Conservation (phyloP, 495 filamentous ascomycete species). For the Usnea hakonensis region DNA sequence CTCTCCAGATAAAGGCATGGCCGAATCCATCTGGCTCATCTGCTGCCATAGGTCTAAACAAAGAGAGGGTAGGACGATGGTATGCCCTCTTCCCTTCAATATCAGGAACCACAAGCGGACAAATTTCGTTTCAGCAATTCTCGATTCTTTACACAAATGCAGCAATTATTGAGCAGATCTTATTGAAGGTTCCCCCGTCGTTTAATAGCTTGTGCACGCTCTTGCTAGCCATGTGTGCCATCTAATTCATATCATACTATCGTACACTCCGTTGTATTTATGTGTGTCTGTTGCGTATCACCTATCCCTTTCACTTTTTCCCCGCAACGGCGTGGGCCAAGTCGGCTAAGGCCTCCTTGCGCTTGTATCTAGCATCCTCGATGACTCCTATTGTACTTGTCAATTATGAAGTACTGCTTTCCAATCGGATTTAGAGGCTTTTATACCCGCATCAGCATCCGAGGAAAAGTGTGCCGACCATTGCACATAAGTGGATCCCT, state of each 20-base stretch:
- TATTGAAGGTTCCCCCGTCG: background rate
- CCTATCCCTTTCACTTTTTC: constrained; percentile 28
- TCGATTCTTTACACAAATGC: background rate
- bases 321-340: constrained; percentile 48
- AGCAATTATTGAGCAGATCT: background rate
- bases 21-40: background rate
- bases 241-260: background rate
- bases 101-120: background rate
- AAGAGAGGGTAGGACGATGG: background rate
- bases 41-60: background rate
- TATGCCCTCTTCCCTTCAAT: background rate
- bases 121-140: too few species aligned
- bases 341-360: constrained; percentile 56
- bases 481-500: constrained; percentile 53
- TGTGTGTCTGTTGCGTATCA: background rate
- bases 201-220: background rate
- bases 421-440: background rate
- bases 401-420: background rate
- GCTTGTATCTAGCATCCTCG: constrained; percentile 66
- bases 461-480: constrained; percentile 60
- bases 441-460: constrained; percentile 59
- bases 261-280: background rate
- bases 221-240: background rate
- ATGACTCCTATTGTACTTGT: constrained; percentile 47
- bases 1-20: background rate